Base-by-base conservation (phyloP, 805 yeast species). In the Nakazawaea pomicola region DNA sequence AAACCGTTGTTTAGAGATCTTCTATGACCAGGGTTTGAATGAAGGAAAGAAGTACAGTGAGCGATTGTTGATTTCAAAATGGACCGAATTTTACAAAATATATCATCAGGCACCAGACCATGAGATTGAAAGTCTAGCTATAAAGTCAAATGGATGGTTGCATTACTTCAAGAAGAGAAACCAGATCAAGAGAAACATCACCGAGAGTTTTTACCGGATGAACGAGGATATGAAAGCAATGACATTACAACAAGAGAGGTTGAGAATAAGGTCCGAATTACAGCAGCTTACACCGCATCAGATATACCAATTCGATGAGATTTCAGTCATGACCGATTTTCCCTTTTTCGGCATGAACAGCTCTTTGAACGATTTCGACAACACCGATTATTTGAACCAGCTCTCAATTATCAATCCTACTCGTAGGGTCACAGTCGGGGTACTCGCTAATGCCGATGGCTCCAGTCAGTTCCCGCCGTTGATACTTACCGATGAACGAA, bases 91-190 rank as follows among this genome's bases (percentile, higher is more conserved):
- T 24, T 50, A 45, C 41, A 49, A 45, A 30, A 30, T 44, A 9
- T 58, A 50, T 42, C 50, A 57, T 41, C 36, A 45, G 14, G 19
- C 33, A 10, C 25, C 41, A 6, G 34, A 34, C 15, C 28, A 38
- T 4, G 43, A 33, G 1, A 15, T 36, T 9, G 36, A 15, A 3
- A 35, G 16, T 16, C 16, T 35, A 9, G 30, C 33, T 10, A 36
- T 36, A 7, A 61, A 61, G 44, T 59, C 68, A 1, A 64, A 64
- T 45, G 72, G 72, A 0, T 67, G 71, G 72, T 41, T 67, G 5
- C 61, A 62, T 33, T 63, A 64, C 46, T 67, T 67, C 53, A 65
- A 62, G 38, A 54, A 52, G 36, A 51, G 58, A 30, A 56, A 60
- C 44, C 38, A 52, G 4, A 36, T 51, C 2, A 59, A 58, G 40